A percentile compares a stretch with the other conserved stretches of the same genome.
Conservation (phyloP, 2,329 filamentous ascomycete genomes). For the Phoma herbarum region DNA sequence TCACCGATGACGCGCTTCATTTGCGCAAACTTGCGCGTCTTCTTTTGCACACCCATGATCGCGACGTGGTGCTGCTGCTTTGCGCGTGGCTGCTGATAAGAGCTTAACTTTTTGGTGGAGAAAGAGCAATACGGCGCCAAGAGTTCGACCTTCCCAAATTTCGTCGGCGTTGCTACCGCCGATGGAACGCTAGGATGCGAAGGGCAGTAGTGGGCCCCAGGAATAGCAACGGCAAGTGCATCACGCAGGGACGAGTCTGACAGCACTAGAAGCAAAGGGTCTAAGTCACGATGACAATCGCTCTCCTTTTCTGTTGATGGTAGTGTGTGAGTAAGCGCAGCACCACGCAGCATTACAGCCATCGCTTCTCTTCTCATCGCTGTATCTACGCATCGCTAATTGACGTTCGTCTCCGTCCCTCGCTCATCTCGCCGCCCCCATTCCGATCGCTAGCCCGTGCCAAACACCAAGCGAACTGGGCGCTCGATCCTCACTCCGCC, state of each 20-base stretch:
- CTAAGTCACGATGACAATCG: constrained; percentile 5
- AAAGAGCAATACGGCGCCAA: constrained; percentile 8
- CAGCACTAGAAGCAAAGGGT: constrained; percentile 19
- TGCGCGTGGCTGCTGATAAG: constrained; percentile 12
- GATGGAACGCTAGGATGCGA: constrained; percentile 3
- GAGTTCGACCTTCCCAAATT: constrained; percentile 16
- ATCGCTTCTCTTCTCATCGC: background rate
- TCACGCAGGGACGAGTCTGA: constrained; percentile 20
- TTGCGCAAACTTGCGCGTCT: constrained; percentile 86
- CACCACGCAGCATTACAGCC: background rate
- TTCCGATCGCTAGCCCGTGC: constrained; percentile 35
- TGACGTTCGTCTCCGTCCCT: constrained; percentile 14
- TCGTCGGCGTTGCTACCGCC: constrained; percentile 9
- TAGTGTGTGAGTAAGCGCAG: background rate
- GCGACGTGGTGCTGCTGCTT: constrained; percentile 25
- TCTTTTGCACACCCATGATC: constrained; percentile 86
- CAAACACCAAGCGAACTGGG: constrained; percentile 19
- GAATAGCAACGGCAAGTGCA: constrained; percentile 21
- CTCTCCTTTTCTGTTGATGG: constrained; percentile 2
- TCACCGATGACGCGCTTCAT: constrained; percentile 82
- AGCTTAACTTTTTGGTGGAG: constrained; percentile 29
- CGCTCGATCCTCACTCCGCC: constrained; percentile 34
- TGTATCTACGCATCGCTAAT: background rate
- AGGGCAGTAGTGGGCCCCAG: constrained; percentile 8
- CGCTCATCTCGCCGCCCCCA: constrained; percentile 22